These are phyloP conservation scores for Metarhizium rileyi DNA, from an alignment of 2,329 filamentous ascomycete genomes.

Conservation along the genomic window DNA sequence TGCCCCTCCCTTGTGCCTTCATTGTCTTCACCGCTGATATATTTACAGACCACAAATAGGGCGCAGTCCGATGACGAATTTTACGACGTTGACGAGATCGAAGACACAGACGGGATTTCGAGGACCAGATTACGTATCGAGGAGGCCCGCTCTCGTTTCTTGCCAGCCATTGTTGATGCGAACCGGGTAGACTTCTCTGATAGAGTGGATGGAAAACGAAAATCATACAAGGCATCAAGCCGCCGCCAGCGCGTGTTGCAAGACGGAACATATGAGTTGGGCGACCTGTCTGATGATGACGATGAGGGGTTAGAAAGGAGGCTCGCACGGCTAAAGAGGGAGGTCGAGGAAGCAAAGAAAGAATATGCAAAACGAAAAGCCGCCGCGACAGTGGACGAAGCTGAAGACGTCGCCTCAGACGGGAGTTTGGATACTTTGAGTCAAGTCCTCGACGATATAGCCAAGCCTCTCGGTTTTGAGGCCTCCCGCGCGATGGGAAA, in stretches of 20 bases:
- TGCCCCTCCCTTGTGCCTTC: slow-evolving; percentile 21
- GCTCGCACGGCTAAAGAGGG: slow-evolving; percentile 71
- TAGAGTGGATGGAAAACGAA: slow-evolving; percentile 70
- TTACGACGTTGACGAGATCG: slow-evolving; percentile 53
- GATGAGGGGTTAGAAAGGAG: slow-evolving; percentile 67
- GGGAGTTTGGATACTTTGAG: slow-evolving; percentile 54
- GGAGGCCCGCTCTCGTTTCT: slow-evolving; percentile 71
- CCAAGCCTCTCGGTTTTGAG: slow-evolving; percentile 17
- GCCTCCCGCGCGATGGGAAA: slow-evolving; percentile 9
- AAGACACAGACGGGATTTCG: slow-evolving; percentile 56
- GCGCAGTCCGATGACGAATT: slow-evolving; percentile 54
- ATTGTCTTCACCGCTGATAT: slow-evolving; percentile 14
- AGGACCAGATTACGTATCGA: slow-evolving; percentile 66
- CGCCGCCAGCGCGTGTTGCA: slow-evolving; percentile 53
- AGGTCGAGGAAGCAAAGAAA: slow-evolving; percentile 65
- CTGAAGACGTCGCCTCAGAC: slow-evolving; percentile 29
- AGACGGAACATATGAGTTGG: slow-evolving; percentile 57
- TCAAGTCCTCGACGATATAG: slow-evolving; percentile 60
- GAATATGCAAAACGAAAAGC: slow-evolving; percentile 48
- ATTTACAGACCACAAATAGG: slow-evolving; percentile 39
- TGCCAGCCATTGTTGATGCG: slow-evolving; percentile 65
- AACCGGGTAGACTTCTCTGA: slow-evolving; percentile 81
- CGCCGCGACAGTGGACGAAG: slow-evolving; percentile 31
- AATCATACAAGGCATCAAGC: slow-evolving; percentile 70
- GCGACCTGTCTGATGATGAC: slow-evolving; percentile 67